Percentiles rank a stretch among this genome's conserved stretches.
Conservation (phyloP, 768 basidiomycete genomes). For the Suillus discolor region DNA sequence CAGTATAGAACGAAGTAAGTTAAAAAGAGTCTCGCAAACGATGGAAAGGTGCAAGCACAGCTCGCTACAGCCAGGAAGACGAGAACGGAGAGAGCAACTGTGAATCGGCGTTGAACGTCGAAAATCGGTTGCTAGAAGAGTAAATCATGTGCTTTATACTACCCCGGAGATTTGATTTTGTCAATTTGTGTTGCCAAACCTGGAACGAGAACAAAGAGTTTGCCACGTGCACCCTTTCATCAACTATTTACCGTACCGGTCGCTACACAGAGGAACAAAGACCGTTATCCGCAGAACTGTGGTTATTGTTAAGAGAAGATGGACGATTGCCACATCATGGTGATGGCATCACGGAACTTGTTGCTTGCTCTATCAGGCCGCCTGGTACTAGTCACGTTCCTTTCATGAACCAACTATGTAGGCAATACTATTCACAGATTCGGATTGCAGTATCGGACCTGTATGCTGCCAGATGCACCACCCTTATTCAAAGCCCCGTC, state of each 20-base stretch:
- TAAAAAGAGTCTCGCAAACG: constrained; percentile 8
- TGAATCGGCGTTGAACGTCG: not conserved
- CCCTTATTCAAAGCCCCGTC: not conserved
- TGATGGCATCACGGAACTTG: not conserved
- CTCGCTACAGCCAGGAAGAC: constrained; percentile 8
- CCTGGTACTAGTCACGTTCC: not conserved
- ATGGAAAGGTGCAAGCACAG: constrained; percentile 7
- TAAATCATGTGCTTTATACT: not conserved
- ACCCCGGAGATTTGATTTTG: not conserved
- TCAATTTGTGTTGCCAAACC: not conserved
- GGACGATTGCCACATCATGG: not conserved
- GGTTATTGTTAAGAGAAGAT: not conserved
- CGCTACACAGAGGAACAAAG: not conserved
- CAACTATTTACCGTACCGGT: not conserved
- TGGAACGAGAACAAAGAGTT: constrained; percentile 12
- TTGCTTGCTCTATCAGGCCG: not conserved
- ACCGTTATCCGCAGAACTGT: not conserved
- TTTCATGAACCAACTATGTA: not conserved
- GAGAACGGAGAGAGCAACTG: constrained; percentile 2
- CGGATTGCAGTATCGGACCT: not conserved
- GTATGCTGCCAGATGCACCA: not conserved
- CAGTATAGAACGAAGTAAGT: not conserved
- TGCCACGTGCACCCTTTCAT: not conserved
- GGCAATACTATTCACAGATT: not conserved
- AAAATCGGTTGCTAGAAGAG: not conserved